phyloP scores from a whole-genome alignment of 768 basidiomycete species.

The Agrocybe praecox region DNA sequence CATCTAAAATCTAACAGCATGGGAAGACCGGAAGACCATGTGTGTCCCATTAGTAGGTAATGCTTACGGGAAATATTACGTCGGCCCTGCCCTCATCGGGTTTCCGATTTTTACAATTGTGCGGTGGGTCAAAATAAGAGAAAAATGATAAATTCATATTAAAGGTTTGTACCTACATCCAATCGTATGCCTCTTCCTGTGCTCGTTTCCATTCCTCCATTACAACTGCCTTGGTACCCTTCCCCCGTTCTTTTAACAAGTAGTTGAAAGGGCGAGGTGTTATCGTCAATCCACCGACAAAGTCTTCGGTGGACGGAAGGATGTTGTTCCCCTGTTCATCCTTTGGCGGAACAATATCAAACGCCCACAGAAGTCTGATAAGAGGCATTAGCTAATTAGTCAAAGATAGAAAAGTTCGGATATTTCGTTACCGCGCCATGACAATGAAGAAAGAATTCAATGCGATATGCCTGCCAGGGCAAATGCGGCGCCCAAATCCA shows the following conservation, averaged over 20 bases:
- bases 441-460: constrained; percentile 25
- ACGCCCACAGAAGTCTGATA: constrained; percentile 23
- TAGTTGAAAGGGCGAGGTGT: constrained; percentile 18
- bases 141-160: no score
- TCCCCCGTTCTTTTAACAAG: constrained; percentile 7
- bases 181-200: not conserved
- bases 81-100: no score
- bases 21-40: no score
- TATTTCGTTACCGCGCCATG: constrained; percentile 15
- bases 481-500: constrained; percentile 30
- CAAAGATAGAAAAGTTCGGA: not conserved
- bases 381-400: not conserved
- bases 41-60: no score
- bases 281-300: constrained; percentile 15
- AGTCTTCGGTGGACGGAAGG: constrained; percentile 17
- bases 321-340: constrained; percentile 9
- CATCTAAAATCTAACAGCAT: no score
- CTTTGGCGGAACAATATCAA: constrained; percentile 18
- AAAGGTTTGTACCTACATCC: not conserved
- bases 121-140: no score
- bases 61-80: no score
- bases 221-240: constrained; percentile 9
- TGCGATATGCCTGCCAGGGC: constrained; percentile 28
- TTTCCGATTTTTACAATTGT: no score
- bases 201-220: constrained; percentile 8